phyloP scores from a whole-genome alignment of 192 early-diverging fungal genomes.

The Coemansia umbellata region DNA sequence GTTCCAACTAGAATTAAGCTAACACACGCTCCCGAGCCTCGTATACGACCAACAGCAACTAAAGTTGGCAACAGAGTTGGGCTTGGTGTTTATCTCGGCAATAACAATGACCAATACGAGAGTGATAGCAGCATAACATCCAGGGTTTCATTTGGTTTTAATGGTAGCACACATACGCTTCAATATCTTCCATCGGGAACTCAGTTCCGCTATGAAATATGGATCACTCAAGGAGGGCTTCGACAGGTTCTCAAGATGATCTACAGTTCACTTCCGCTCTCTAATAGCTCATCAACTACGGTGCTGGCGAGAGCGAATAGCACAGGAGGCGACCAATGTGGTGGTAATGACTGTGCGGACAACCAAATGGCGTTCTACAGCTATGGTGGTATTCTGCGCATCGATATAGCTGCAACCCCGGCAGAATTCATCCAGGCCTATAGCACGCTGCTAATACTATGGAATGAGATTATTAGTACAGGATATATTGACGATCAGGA shows the following conservation, averaged over 20 bases:
- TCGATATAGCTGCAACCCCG: slow-evolving; percentile 17
- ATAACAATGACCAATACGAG: neutral
- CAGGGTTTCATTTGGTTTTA: neutral
- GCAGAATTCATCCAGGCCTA: slow-evolving; percentile 39
- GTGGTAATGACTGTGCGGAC: too few relatives aligned
- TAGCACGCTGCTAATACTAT: slow-evolving; percentile 31
- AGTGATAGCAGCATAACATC: too few relatives aligned
- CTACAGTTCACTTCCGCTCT: neutral
- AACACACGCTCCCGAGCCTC: neutral
- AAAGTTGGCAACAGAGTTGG: neutral
- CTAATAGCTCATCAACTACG: too few relatives aligned
- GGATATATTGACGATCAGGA: neutral
- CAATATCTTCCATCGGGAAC: slow-evolving; percentile 21
- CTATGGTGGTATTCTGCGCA: slow-evolving; percentile 29
- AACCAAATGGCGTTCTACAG: neutral
- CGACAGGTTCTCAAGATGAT: slow-evolving; percentile 15
- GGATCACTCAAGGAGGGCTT: slow-evolving; percentile 41
- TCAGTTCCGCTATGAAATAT: slow-evolving; percentile 29
- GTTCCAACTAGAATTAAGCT: slow-evolving; percentile 14
- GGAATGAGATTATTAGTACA: slow-evolving; percentile 7
- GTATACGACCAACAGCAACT: neutral
- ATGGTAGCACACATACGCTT: neutral
- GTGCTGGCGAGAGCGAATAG: neutral
- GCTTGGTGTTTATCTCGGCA: neutral
- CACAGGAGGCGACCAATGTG: too few relatives aligned